Evolutionary conservation across 768 basidiomycete genomes (phyloP), one percentile per base, ranked within the genome.

Genomic region (Antrodiella citrinella): DNA sequence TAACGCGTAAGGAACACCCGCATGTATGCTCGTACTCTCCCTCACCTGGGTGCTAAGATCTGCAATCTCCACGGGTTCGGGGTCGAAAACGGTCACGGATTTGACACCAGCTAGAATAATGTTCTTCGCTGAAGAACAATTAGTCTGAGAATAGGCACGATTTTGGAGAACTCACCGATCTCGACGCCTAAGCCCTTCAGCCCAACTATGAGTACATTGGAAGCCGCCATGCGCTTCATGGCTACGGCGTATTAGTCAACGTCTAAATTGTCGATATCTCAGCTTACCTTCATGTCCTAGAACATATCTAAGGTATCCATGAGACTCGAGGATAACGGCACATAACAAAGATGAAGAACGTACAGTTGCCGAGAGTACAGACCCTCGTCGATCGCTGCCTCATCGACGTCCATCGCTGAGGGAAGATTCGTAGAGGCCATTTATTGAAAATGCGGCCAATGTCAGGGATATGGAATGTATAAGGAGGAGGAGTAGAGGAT

Each of bases 161-260:
- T 19, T 1, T 48, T 13, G 12, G 22, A 38, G 43, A 51, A 56
- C 58, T 57, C 58, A 83, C 94, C 95, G 61, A 98, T 96, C 69
- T 99, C 96, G 51, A 90, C 90, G 42, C 96, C 95, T 51, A 99
- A 69, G 48, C 96, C 96, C 51, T 86, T 84, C 62, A 92, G 69
- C 9, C 96, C 96, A 43, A 96, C 84, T 55, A 99, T 82, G 54
- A 99, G 79, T 39, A 98, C 87, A 63, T 96, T 96, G 30, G 94
- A 97, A 13, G 80, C 74, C 4, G 96, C 95, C 96, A 99, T 98
- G 63, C 84, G 86, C 76, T 96, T 96, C 96, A 98, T 98, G 42
- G 95, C 95, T 97, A 58, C n/a, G 22, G n/a, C 19, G 7, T 25
- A 46, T 70, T 45, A 67, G 55, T 42, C n/a, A n/a, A 20, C 59